Evolutionary conservation across 2,329 filamentous ascomycete genomes (phyloP), one percentile per base, ranked within the genome.

Genomic region (Diaporthe amygdali): DNA sequence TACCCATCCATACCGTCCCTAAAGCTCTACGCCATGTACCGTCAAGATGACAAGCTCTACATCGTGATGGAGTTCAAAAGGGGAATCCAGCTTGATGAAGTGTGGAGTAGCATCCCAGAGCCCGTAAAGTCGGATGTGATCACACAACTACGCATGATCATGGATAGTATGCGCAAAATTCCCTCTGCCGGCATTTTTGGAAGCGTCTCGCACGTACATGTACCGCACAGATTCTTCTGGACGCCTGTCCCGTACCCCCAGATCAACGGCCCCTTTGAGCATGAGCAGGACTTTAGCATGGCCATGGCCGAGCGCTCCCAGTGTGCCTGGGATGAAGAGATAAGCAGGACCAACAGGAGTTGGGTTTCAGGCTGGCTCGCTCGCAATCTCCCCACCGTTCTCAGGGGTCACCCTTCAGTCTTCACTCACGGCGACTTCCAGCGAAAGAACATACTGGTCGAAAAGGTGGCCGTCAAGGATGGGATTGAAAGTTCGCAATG

Each of bases 21-120:
- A 5, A 39, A 39, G 27, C 68, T 73, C 44, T 72, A 69, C 56
- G 69, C 72, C 54, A 73, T 72, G 70, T 72, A 73, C 51, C 67
- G 55, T 63, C 32, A 70, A 39, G 52, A 37, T 15, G 47, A 56
- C 44, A 41, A 64, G 22, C 52, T 70, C 30, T 73, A 46, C 47
- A 14, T 73, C 27, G 32, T 73, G 30, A 73, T 73, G 72, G 41
- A 68, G 22, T 68, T 52, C 52, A 66, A 64, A 25, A 49, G 56
- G 10, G 72, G 72, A 15, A 51, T 20, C 8, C 67, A 69, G 30
- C 70, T 73, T 9, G 44, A 63, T 22, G 22, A 37, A 9, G 39
- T 70, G 46, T 49, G 46, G 46, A 2, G 5, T 6, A 14, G 15
- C 17, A 7, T 49, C 2, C 25, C 46, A 14, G 46, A 49, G 17